Evolutionary conservation across 257 asterid species (phyloP).

Genomic region (Anisodus tanguticus): DNA sequence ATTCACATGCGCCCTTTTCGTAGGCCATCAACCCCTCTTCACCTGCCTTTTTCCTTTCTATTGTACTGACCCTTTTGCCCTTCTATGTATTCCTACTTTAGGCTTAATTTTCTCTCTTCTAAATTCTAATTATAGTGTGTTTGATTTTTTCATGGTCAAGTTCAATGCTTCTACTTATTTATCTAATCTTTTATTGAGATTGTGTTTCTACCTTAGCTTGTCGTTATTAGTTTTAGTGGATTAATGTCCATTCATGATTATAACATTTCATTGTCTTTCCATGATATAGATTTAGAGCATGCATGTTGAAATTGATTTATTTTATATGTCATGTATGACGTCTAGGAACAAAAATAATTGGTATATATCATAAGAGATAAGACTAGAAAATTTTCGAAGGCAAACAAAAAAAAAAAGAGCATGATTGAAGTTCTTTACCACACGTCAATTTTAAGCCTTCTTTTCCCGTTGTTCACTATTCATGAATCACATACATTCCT

Average conservation of each 20-base stretch:
- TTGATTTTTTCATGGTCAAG: background rate
- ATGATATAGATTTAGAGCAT: background rate
- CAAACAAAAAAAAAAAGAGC: background rate
- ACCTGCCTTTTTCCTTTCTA: background rate
- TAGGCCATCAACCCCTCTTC: background rate
- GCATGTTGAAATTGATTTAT: background rate
- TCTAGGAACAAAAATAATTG: background rate
- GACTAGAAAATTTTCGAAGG: background rate
- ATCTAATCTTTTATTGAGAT: background rate
- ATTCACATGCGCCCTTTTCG: conserved; percentile 58
- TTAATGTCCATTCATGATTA: background rate
- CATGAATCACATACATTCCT: background rate
- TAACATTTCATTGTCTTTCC: background rate
- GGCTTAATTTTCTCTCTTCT: background rate
- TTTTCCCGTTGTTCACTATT: background rate
- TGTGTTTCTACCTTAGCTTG: background rate
- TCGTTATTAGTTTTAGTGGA: background rate
- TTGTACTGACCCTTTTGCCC: background rate
- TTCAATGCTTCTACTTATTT: background rate
- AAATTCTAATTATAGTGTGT: background rate
- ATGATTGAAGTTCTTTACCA: background rate
- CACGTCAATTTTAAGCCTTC: too few relatives aligned
- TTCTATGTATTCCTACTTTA: background rate
- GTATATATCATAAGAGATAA: background rate
- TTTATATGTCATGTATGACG: conserved; percentile 9